Conservation (phyloP, 208 protist species). For the Leishmania guyanensis region DNA sequence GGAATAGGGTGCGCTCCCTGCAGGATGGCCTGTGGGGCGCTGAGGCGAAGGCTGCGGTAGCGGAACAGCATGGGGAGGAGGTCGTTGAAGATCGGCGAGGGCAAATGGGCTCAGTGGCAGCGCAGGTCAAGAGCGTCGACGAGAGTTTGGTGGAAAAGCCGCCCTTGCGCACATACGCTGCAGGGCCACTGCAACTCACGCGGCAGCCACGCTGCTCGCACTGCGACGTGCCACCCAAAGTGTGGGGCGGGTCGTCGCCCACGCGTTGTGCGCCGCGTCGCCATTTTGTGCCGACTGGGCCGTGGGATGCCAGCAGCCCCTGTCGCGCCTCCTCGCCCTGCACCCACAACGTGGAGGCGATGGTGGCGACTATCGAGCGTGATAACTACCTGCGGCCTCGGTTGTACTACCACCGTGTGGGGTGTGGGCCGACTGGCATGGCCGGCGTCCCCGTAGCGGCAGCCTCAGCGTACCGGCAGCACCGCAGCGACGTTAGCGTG, state of each 20-base stretch:
- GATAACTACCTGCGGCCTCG: slow-evolving; percentile 71
- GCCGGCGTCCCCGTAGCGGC: not conserved
- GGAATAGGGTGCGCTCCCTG: slow-evolving; percentile 11
- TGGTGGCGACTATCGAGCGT: slow-evolving; percentile 77
- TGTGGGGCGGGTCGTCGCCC: slow-evolving; percentile 13
- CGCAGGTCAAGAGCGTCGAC: not conserved
- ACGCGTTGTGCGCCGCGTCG: slow-evolving; percentile 17
- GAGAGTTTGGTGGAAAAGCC: not conserved
- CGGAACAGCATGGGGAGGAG: not conserved
- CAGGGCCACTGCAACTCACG: not conserved
- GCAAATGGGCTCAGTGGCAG: too few relatives aligned
- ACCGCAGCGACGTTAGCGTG: not conserved
- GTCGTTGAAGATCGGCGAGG: not conserved
- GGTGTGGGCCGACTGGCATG: slow-evolving; percentile 20
- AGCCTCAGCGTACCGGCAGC: slow-evolving; percentile 1
- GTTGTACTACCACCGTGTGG: slow-evolving; percentile 52
- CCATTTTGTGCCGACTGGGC: slow-evolving; percentile 34
- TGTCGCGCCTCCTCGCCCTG: slow-evolving; percentile 23
- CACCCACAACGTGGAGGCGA: slow-evolving; percentile 66
- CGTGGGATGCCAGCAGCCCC: slow-evolving; percentile 20
- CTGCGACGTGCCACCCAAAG: slow-evolving; percentile 18
- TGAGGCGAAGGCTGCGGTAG: not conserved
- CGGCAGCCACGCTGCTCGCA: slow-evolving; percentile 28
- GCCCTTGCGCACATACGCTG: not conserved
- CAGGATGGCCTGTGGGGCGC: slow-evolving; percentile 3